Base-by-base conservation (phyloP, 208 protist species). In the Trypanosoma boissoni region DNA sequence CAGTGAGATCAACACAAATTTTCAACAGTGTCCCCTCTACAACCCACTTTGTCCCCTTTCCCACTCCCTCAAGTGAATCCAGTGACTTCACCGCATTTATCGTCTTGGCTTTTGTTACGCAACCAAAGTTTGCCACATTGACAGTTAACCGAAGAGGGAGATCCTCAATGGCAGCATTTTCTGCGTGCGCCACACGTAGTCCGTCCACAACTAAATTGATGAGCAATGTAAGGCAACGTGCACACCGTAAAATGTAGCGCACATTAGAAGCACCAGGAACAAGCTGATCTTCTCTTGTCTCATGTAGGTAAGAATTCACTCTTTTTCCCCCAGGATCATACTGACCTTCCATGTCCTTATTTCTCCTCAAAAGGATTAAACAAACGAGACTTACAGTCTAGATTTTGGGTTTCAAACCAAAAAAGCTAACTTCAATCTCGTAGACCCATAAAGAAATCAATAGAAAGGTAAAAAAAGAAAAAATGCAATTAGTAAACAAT, bases 1-100 rank as follows among this genome's bases (percentile, higher is more conserved):
- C 34, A 0, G 64, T 63, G 8, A 69, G 49, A 32, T 69, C 64
- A 51, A 69, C 51, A 39, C 28, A 5, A 3, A 69, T 48, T 10
- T 24, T 48, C 16, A 62, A 37, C 31, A 58, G 7, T 10, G 0
- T 39, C n/a, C 24, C 26, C 20, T 52, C 44, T 28, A 68, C 43
- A 23, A 37, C 44, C 62, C 52, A 61, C 21, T 45, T 46, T 4
- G 43, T 52, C 32, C 56, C 61, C 0, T 4, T 9, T 7, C 44
- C 62, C 6, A 26, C 31, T 20, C 32, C 14, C 6, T 14, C 18
- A n/a, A n/a, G n/a, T n/a, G n/a, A n/a, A n/a, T n/a, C n/a, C 12
- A 55, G 26, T 27, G 31, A 23, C 1, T 32, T 60, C 10, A 50
- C 10, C 5, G 20, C 2, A n/a, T 21, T 36, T 4, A 12, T 10